Evolutionary conservation across 106 monocot genomes (phyloP), one percentile per base, ranked within the genome.

Genomic region (Dendrobium chrysotoxum): DNA sequence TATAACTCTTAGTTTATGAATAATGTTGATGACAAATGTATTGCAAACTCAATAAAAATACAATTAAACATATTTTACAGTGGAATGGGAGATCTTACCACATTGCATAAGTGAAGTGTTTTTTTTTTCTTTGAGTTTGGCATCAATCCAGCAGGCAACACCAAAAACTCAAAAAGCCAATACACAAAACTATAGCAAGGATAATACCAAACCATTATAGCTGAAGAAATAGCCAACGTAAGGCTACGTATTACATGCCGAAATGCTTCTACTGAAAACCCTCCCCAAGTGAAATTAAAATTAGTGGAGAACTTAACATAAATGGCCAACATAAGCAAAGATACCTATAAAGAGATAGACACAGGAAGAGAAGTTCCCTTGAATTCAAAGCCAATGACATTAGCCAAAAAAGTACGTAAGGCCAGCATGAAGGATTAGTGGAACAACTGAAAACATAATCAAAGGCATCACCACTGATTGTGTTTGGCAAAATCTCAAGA

Each of bases 91-190:
- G 74, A 53, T 26, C 73, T 30, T 92, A 96, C 96, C 96, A 97
- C 83, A 90, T 94, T 40, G 96, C 94, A 94, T 84, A n/a, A 97
- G 68, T 86, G 96, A 97, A 79, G 92, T n/a, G n/a, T n/a, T n/a
- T n/a, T 97, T 47, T 89, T 91, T 38, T 65, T 76, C 54, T 89
- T 83, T 13, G 96, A 86, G 74, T 91, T 87, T 53, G 92, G 92
- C 80, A 92, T 80, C 81, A 92, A 57, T 76, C 94, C 97, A 53
- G 97, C 97, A 40, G 92, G 73, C 45, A 97, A 71, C 40, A 97
- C 94, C 26, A 97, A 80, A 79, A 97, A 72, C 81, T 94, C 97
- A 65, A 97, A 97, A 65, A 90, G 89, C 83, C 92, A 94, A 72
- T 87, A 94, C 71, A 94, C 97, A 79, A 97, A 87, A 71, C 94